These are phyloP conservation scores for Termitomyces sp. DNA, from an alignment of 768 basidiomycete species.

Conservation along the genomic window DNA sequence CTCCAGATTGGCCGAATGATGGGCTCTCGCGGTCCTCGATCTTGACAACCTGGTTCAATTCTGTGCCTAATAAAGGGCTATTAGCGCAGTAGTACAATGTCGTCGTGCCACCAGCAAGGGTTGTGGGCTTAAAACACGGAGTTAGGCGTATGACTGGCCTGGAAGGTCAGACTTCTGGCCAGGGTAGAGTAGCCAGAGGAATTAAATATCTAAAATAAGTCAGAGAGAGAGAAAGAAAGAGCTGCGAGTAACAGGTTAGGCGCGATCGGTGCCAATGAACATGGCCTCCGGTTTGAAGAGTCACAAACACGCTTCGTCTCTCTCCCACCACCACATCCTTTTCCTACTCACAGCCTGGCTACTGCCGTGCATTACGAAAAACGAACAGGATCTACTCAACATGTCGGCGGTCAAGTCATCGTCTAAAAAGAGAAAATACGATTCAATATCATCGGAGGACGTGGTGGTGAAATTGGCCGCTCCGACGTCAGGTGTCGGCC, in stretches of 20 bases:
- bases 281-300: slow-evolving; percentile 10
- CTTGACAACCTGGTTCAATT: slow-evolving; percentile 7
- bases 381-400: slow-evolving; percentile 1
- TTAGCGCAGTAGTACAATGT: not conserved
- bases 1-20: slow-evolving; percentile 13
- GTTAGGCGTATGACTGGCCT: not conserved
- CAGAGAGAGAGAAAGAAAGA: slow-evolving; percentile 1
- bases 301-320: slow-evolving; percentile 9
- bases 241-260: slow-evolving; percentile 3
- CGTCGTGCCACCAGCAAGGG: slow-evolving; percentile 4
- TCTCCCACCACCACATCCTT: slow-evolving; percentile 11
- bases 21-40: slow-evolving; percentile 15
- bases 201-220: slow-evolving; percentile 10
- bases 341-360: not conserved
- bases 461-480: slow-evolving; percentile 26
- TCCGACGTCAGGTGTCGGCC: slow-evolving; percentile 24
- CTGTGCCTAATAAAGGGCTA: slow-evolving; percentile 8
- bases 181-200: slow-evolving; percentile 3
- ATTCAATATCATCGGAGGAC: slow-evolving; percentile 13
- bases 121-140: slow-evolving; percentile 1
- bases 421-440: slow-evolving; percentile 32
- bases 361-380: not conserved
- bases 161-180: slow-evolving; percentile 4
- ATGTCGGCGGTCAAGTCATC: slow-evolving; percentile 30
- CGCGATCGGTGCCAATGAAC: slow-evolving; percentile 8